phyloP scores from a whole-genome alignment of 768 basidiomycete genomes.

The Phylloporus scabripes region DNA sequence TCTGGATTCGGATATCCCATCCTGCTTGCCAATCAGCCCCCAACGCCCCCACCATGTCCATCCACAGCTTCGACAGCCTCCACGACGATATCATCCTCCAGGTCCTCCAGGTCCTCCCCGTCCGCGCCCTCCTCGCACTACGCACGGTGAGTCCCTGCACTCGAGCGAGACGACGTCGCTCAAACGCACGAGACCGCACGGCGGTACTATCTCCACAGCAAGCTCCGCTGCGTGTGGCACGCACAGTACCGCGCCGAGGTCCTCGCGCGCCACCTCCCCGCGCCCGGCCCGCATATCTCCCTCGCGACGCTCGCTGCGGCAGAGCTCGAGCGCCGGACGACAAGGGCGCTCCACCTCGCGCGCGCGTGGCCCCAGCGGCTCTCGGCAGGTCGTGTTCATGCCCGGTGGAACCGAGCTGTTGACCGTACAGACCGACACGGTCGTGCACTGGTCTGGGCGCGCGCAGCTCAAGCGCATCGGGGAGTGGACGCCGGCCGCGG shows the following conservation, averaged over 20 bases:
- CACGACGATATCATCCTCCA: constrained; percentile 26
- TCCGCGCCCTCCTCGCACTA: constrained; percentile 15
- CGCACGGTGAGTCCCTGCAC: constrained; percentile 17
- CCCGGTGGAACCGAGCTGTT: constrained; percentile 23
- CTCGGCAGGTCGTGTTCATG: constrained; percentile 23
- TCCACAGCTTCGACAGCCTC: constrained; percentile 17
- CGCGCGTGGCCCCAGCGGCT: constrained; percentile 16
- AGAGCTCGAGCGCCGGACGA: constrained; percentile 27
- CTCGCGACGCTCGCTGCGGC: constrained; percentile 13
- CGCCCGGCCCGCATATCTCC: constrained; percentile 12
- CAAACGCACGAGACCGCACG: constrained; percentile 20
- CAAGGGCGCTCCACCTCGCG: constrained; percentile 24
- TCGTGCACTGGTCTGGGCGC: constrained; percentile 20
- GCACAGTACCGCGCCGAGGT: constrained; percentile 21
- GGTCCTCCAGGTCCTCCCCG: constrained; percentile 13
- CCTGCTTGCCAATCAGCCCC: not conserved
- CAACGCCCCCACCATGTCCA: not conserved
- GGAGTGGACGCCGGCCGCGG: constrained; percentile 16
- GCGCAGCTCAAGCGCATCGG: constrained; percentile 14
- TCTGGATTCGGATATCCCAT: too few species aligned
- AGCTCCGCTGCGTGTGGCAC: constrained; percentile 22
- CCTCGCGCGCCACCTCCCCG: constrained; percentile 16
- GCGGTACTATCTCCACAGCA: constrained; percentile 25
- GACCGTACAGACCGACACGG: constrained; percentile 24
- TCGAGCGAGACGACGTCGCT: not conserved